Evolutionary conservation across 129 eudicot genomes (phyloP).

Genomic region (Oenanthe sinensis): DNA sequence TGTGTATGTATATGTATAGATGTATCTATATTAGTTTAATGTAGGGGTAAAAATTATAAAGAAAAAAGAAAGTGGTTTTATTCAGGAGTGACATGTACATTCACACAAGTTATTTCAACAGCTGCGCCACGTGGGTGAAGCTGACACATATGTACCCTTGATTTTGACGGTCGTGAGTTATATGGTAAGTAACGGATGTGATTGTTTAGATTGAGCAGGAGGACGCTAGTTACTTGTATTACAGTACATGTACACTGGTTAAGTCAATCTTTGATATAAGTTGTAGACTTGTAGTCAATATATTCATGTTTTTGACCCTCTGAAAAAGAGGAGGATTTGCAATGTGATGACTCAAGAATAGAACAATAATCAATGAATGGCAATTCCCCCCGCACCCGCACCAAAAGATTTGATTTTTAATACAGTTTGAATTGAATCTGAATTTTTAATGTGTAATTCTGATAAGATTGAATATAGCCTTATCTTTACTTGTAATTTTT

Average conservation of each 20-base stretch:
- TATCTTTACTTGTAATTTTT: too few relatives aligned
- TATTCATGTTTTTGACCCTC: neutral
- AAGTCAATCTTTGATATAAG: too few relatives aligned
- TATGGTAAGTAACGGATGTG: neutral
- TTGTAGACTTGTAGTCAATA: neutral
- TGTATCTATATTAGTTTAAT: neutral
- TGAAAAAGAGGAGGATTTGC: neutral
- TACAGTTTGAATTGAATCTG: too few relatives aligned
- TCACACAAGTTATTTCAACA: neutral
- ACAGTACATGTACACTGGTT: too few relatives aligned
- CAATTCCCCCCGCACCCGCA: too few relatives aligned
- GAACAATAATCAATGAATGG: too few relatives aligned
- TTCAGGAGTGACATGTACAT: neutral
- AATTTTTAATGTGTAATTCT: too few relatives aligned
- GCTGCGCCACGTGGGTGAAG: neutral
- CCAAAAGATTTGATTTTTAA: too few relatives aligned
- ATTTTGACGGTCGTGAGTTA: neutral
- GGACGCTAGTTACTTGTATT: neutral
- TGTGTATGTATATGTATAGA: too few relatives aligned
- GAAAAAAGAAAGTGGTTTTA: neutral
- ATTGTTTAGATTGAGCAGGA: neutral
- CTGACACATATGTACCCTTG: conserved; percentile 4
- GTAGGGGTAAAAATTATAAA: neutral
- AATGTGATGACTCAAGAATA: neutral
- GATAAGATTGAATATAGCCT: too few relatives aligned